Evolutionary conservation across 1,284 basidiomycete species (phyloP).

Genomic region (Megacollybia platyphylla): DNA sequence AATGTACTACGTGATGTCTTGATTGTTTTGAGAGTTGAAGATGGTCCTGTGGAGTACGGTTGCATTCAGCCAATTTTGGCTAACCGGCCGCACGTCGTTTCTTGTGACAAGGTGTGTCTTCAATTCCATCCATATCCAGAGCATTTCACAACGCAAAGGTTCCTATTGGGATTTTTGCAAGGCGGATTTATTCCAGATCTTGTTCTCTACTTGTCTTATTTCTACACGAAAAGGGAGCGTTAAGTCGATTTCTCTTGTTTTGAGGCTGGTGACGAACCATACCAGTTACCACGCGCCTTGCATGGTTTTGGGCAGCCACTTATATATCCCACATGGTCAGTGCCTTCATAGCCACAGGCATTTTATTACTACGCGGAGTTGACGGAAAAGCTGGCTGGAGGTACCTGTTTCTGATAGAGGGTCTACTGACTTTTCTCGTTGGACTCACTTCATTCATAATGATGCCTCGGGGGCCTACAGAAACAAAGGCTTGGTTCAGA

Average conservation of each 20-base stretch:
- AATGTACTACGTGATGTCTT: not conserved
- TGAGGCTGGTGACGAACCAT: not conserved
- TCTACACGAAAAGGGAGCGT: conserved; percentile 49
- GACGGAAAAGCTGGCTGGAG: conserved; percentile 44
- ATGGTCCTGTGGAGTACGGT: conserved; percentile 45
- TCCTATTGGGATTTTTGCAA: conserved; percentile 25
- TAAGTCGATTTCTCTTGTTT: conserved; percentile 7
- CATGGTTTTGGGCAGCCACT: conserved; percentile 59
- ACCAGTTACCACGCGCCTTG: conserved; percentile 50
- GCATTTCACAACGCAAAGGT: conserved; percentile 11
- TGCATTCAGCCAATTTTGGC: conserved; percentile 51
- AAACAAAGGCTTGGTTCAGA: conserved; percentile 52
- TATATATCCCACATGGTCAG: conserved; percentile 40
- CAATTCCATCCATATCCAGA: conserved; percentile 15
- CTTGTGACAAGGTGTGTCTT: conserved; percentile 27
- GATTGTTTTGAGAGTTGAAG: conserved; percentile 13
- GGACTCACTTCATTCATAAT: conserved; percentile 49
- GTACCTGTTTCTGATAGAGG: conserved; percentile 48
- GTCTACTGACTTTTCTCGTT: conserved; percentile 35
- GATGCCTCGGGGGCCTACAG: conserved; percentile 59
- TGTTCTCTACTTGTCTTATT: conserved; percentile 58
- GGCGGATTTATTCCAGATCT: conserved; percentile 49
- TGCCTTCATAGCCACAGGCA: conserved; percentile 53
- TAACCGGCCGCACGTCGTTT: conserved; percentile 41
- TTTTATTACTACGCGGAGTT: conserved; percentile 45